phyloP scores from a whole-genome alignment of 2,329 filamentous ascomycete genomes.

The Hypomyces rosellus region DNA sequence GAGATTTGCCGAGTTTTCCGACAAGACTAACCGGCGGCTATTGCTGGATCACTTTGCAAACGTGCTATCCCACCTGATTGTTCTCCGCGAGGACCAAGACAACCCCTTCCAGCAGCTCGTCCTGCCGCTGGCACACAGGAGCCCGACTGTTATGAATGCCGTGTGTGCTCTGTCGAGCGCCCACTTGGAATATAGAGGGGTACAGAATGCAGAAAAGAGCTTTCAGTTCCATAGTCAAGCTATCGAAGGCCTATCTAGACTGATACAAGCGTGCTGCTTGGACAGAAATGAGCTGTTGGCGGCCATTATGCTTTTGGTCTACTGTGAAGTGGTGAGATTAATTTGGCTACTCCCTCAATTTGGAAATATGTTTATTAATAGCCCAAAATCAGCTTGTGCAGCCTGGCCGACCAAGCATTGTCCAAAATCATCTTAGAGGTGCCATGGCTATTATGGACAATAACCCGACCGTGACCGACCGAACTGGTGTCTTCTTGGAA shows the following conservation, averaged over 20 bases:
- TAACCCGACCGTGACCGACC: slow-evolving; percentile 37
- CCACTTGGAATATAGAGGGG: slow-evolving; percentile 64
- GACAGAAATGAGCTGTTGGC: slow-evolving; percentile 54
- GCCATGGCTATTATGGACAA: slow-evolving; percentile 55
- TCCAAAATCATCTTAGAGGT: slow-evolving; percentile 55
- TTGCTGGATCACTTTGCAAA: slow-evolving; percentile 59
- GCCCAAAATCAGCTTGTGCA: slow-evolving; percentile 48
- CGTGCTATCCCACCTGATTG: slow-evolving; percentile 57
- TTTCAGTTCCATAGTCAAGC: slow-evolving; percentile 54
- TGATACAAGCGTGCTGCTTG: slow-evolving; percentile 47
- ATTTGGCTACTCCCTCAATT: too few relatives aligned
- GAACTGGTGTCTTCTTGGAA: slow-evolving; percentile 53
- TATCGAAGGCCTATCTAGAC: slow-evolving; percentile 48
- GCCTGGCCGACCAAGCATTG: slow-evolving; percentile 51
- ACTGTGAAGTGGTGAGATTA: slow-evolving; percentile 55
- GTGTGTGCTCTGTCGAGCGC: slow-evolving; percentile 80
- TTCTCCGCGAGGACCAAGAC: slow-evolving; percentile 55
- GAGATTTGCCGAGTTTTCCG: slow-evolving; percentile 51
- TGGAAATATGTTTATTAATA: slow-evolving; percentile 10
- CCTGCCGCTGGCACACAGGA: slow-evolving; percentile 50
- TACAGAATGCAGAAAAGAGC: slow-evolving; percentile 48
- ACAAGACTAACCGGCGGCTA: slow-evolving; percentile 45
- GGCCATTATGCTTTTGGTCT: slow-evolving; percentile 55
- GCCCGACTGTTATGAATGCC: slow-evolving; percentile 65
- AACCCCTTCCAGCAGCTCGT: slow-evolving; percentile 59